A percentile compares a stretch with the other conserved stretches of the same genome.
Conservation (phyloP, 495 filamentous ascomycete species). For the Melanomma pulvis-pyrius region DNA sequence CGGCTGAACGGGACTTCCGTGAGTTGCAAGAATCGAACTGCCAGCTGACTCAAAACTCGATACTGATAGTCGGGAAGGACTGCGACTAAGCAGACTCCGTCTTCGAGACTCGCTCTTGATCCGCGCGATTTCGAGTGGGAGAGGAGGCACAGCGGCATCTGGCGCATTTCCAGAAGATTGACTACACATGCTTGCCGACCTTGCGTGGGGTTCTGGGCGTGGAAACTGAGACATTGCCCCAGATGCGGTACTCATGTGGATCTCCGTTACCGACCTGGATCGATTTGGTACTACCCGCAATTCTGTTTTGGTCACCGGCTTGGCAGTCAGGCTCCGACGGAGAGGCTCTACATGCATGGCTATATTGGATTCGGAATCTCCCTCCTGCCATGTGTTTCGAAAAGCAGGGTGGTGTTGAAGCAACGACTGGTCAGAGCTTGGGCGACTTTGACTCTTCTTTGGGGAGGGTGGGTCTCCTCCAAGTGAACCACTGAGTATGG, state of each 20-base stretch:
- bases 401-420: constrained; percentile 31
- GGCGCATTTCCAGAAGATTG: constrained; percentile 30
- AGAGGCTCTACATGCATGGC: background rate
- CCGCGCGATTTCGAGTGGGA: constrained; percentile 26
- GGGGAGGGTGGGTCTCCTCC: constrained; percentile 1
- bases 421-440: constrained; percentile 28
- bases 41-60: constrained; percentile 31
- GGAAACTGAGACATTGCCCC: background rate
- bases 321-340: constrained; percentile 22
- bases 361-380: background rate
- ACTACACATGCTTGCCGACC: constrained; percentile 28
- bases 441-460: constrained; percentile 11
- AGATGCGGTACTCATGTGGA: constrained; percentile 8
- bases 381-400: constrained; percentile 6
- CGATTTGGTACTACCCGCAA: constrained; percentile 17
- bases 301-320: constrained; percentile 9
- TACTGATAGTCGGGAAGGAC: constrained; percentile 25
- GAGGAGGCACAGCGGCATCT: constrained; percentile 23
- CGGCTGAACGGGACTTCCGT: constrained; percentile 22
- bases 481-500: constrained; percentile 7
- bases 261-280: constrained; percentile 26
- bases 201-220: constrained; percentile 17
- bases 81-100: constrained; percentile 20
- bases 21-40: constrained; percentile 32
- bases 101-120: constrained; percentile 1